Evolutionary conservation across 345 rosid genomes (phyloP).

Genomic region (Aquilaria yunnanensis): DNA sequence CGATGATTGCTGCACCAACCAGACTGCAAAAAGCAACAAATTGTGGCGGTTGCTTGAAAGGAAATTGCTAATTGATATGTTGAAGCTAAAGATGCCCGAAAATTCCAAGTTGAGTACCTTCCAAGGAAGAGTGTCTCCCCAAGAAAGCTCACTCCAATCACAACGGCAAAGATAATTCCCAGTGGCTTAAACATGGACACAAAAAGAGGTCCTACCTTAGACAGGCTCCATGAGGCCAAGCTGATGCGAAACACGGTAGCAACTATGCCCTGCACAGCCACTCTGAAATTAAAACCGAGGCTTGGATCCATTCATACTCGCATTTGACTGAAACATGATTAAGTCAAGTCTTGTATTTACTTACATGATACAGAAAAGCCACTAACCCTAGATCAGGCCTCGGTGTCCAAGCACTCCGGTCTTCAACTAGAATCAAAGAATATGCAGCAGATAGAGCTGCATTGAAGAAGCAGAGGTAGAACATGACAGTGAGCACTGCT

Average conservation of each 20-base stretch:
- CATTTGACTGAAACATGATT: background rate
- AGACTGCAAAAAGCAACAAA: background rate
- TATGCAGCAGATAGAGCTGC: slow-evolving; percentile 4
- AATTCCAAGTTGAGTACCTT: slow-evolving; percentile 11
- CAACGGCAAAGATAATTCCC: slow-evolving; percentile 14
- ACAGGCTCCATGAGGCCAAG: slow-evolving; percentile 21
- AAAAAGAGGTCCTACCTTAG: slow-evolving; percentile 20
- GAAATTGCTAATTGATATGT: background rate
- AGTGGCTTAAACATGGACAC: slow-evolving; percentile 33
- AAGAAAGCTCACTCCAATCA: slow-evolving; percentile 12
- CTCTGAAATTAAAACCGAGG: background rate
- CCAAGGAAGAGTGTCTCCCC: slow-evolving; percentile 24
- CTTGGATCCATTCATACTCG: background rate
- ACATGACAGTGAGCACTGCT: slow-evolving; percentile 8
- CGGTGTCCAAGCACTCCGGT: slow-evolving; percentile 19
- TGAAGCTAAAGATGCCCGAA: background rate
- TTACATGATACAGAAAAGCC: slow-evolving; percentile 16
- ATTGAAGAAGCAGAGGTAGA: slow-evolving; percentile 10
- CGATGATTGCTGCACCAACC: slow-evolving; percentile 4
- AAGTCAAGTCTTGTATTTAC: background rate
- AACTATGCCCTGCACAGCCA: slow-evolving; percentile 11
- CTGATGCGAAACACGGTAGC: slow-evolving; percentile 4
- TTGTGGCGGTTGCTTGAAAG: background rate
- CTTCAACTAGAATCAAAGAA: slow-evolving; percentile 8
- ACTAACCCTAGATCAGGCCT: slow-evolving; percentile 12